Evolutionary conservation across 768 basidiomycete genomes (phyloP).

Genomic region (Amanita rubescens): DNA sequence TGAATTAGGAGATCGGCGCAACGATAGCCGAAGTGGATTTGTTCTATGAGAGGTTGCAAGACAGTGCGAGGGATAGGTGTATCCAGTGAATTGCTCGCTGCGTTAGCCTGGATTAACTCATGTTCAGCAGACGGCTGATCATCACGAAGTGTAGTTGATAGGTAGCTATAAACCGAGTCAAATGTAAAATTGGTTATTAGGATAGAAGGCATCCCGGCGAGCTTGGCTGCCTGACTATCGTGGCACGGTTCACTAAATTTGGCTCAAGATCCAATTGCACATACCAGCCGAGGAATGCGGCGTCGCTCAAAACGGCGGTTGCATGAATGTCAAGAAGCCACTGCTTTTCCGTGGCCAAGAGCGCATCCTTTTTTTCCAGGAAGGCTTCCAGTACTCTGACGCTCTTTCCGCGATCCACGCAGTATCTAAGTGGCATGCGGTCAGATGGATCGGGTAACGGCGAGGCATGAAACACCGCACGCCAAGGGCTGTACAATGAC

Average conservation of each 20-base stretch:
- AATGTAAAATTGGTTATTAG: slow-evolving; percentile 82
- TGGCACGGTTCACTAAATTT: neutral
- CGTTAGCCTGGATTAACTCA: slow-evolving; percentile 8
- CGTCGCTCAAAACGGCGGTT: slow-evolving; percentile 65
- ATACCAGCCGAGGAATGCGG: slow-evolving; percentile 73
- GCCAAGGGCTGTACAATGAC: slow-evolving; percentile 78
- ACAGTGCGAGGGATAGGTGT: slow-evolving; percentile 41
- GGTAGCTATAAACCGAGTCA: slow-evolving; percentile 76
- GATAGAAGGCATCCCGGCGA: slow-evolving; percentile 57
- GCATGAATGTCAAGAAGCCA: slow-evolving; percentile 51
- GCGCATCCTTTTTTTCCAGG: slow-evolving; percentile 43
- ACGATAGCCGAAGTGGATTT: slow-evolving; percentile 57
- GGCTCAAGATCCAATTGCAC: slow-evolving; percentile 14
- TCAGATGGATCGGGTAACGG: slow-evolving; percentile 5
- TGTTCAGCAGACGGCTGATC: slow-evolving; percentile 13
- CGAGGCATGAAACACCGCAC: slow-evolving; percentile 29
- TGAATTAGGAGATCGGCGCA: slow-evolving; percentile 65
- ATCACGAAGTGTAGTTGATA: slow-evolving; percentile 51
- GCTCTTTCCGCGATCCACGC: slow-evolving; percentile 67
- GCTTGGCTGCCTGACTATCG: slow-evolving; percentile 57
- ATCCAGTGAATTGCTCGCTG: slow-evolving; percentile 37
- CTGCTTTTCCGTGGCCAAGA: slow-evolving; percentile 44
- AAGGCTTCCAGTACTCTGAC: slow-evolving; percentile 55
- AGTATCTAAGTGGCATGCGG: slow-evolving; percentile 41
- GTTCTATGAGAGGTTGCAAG: slow-evolving; percentile 54